A percentile compares a stretch with the other conserved stretches of the same genome.
Evolutionary conservation across 768 basidiomycete genomes (phyloP).

Genomic region (Xerocomus brunneocitrinus): DNA sequence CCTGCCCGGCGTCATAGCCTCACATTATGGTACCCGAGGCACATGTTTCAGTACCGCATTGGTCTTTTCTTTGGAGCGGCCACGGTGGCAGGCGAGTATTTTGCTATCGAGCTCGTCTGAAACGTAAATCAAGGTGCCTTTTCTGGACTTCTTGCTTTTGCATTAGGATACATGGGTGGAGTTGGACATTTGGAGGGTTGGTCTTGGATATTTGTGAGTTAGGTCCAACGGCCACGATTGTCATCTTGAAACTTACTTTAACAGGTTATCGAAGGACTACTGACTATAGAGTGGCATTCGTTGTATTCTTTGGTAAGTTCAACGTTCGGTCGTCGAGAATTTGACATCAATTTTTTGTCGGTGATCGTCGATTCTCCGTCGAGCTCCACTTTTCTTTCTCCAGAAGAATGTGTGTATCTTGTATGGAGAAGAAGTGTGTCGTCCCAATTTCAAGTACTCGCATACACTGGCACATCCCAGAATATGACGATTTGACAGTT

Average conservation of each 20-base stretch:
- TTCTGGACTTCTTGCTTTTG: constrained; percentile 55
- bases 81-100: constrained; percentile 44
- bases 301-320: constrained; percentile 46
- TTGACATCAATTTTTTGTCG: constrained; percentile 15
- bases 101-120: not conserved
- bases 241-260: not conserved
- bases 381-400: constrained; percentile 16
- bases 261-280: constrained; percentile 39
- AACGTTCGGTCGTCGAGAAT: not conserved
- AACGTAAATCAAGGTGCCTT: constrained; percentile 39
- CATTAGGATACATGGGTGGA: constrained; percentile 49
- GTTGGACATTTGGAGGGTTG: constrained; percentile 46
- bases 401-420: constrained; percentile 15
- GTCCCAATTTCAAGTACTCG: constrained; percentile 29
- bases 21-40: constrained; percentile 65
- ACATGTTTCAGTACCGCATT: constrained; percentile 55
- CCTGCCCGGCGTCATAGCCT: too few species aligned
- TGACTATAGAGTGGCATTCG: constrained; percentile 53
- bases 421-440: constrained; percentile 16
- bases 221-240: too few species aligned
- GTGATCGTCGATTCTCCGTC: constrained; percentile 51
- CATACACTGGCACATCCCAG: constrained; percentile 44
- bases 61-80: constrained; percentile 65
- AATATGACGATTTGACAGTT: constrained; percentile 33
- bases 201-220: constrained; percentile 64